A percentile compares a stretch with the other conserved stretches of the same genome.
Conservation (phyloP, 1,139 yeast species). For the Candida dubliniensis region DNA sequence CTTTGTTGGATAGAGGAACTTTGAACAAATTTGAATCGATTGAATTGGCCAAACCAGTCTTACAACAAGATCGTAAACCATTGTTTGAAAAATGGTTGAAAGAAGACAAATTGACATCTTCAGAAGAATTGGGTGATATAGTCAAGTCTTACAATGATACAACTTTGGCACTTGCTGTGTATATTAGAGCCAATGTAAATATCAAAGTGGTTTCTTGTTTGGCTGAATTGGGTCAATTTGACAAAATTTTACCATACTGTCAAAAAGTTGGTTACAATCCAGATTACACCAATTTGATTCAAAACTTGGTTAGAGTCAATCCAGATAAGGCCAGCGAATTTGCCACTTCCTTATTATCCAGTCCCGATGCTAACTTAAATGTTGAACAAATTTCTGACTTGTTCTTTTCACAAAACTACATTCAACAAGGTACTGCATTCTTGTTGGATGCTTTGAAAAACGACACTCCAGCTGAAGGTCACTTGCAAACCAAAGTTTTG, state of each 20-base stretch:
- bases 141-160: slow-evolving; percentile 81
- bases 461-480: slow-evolving; percentile 94
- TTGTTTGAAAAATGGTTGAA: slow-evolving; percentile 94
- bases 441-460: slow-evolving; percentile 92
- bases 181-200: slow-evolving; percentile 80
- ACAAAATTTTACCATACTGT: slow-evolving; percentile 91
- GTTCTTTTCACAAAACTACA: slow-evolving; percentile 89
- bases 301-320: slow-evolving; percentile 84
- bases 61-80: slow-evolving; percentile 94
- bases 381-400: slow-evolving; percentile 89
- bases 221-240: slow-evolving; percentile 96
- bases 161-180: slow-evolving; percentile 86
- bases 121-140: slow-evolving; percentile 96
- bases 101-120: slow-evolving; percentile 89
- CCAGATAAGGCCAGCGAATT: slow-evolving; percentile 99
- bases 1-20: slow-evolving; percentile 88
- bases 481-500: slow-evolving; percentile 88
- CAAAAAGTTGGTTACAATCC: slow-evolving; percentile 87
- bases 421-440: slow-evolving; percentile 99
- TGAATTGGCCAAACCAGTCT: slow-evolving; percentile 92
- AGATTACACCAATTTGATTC: slow-evolving; percentile 85
- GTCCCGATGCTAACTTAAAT: slow-evolving; percentile 65
- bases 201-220: slow-evolving; percentile 88
- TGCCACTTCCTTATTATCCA: slow-evolving; percentile 79
- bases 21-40: slow-evolving; percentile 91